Conservation (phyloP, 768 basidiomycete genomes). For the Tulasnella sp. region DNA sequence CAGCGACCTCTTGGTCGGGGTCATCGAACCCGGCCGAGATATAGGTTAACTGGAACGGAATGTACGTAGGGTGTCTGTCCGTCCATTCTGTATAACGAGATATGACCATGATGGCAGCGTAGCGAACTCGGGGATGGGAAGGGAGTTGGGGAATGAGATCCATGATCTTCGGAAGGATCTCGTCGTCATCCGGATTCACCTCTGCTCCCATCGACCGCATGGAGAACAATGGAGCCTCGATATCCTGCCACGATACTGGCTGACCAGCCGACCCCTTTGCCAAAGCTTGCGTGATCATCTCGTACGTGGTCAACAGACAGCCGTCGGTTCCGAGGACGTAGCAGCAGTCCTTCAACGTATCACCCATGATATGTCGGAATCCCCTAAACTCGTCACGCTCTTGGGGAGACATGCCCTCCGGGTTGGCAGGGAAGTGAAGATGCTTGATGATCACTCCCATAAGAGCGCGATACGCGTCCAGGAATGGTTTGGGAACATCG, state of each 20-base stretch:
- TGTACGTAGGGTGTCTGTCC: constrained; percentile 79
- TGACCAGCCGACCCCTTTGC: constrained; percentile 40
- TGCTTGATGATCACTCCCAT: constrained; percentile 84
- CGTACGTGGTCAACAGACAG: constrained; percentile 77
- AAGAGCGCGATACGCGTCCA: constrained; percentile 77
- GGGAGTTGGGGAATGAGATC: constrained; percentile 89
- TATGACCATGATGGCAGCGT: constrained; percentile 91
- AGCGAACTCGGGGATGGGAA: constrained; percentile 83
- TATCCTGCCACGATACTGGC: constrained; percentile 83
- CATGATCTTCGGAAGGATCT: constrained; percentile 93
- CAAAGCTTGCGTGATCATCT: constrained; percentile 71
- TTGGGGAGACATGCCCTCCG: constrained; percentile 60
- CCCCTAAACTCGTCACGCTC: constrained; percentile 91
- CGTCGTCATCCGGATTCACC: constrained; percentile 74
- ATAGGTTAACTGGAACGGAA: constrained; percentile 80
- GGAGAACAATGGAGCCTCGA: constrained; percentile 95
- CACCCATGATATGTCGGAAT: constrained; percentile 97
- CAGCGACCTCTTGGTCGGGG: constrained; percentile 70
- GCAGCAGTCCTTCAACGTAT: constrained; percentile 98
- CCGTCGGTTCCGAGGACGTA: constrained; percentile 81
- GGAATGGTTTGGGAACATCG: constrained; percentile 67
- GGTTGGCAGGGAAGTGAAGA: constrained; percentile 83
- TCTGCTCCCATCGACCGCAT: constrained; percentile 98
- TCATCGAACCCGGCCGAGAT: constrained; percentile 89
- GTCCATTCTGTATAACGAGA: constrained; percentile 98